A percentile compares a stretch with the other conserved stretches of the same genome.
Conservation (phyloP, 2,329 filamentous ascomycete genomes). For the Xylaria sp. region DNA sequence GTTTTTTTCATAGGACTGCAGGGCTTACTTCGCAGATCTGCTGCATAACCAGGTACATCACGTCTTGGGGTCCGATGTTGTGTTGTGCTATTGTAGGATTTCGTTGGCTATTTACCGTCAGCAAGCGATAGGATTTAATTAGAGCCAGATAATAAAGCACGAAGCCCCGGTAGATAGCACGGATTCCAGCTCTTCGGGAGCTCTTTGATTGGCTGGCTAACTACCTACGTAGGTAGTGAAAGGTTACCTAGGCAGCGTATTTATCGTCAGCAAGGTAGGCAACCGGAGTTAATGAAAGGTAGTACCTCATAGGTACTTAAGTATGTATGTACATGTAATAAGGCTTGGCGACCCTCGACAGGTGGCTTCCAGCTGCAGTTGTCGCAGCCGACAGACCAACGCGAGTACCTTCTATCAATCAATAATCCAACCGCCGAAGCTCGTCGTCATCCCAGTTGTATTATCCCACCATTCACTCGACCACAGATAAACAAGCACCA, state of each 20-base stretch:
- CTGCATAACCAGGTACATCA: neutral
- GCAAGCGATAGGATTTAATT: neutral
- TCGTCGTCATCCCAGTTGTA: constrained; percentile 18
- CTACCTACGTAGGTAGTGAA: too few species aligned
- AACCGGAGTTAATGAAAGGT: too few species aligned
- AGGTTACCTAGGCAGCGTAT: neutral
- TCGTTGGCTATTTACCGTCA: neutral
- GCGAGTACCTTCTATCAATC: constrained; percentile 16
- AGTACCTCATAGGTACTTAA: too few species aligned
- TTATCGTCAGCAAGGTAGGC: neutral
- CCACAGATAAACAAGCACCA: constrained; percentile 10
- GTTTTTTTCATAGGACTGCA: neutral
- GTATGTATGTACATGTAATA: too few species aligned
- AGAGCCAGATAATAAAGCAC: neutral
- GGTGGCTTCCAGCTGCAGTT: constrained; percentile 28
- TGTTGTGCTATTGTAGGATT: neutral
- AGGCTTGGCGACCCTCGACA: neutral
- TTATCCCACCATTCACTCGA: neutral
- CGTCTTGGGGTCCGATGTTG: neutral
- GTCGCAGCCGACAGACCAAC: constrained; percentile 4
- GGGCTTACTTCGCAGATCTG: neutral
- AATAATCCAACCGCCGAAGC: constrained; percentile 11
- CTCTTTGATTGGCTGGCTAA: constrained; percentile 20
- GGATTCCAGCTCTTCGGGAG: constrained; percentile 13
- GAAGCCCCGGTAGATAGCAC: neutral